Evolutionary conservation across 2,329 filamentous ascomycete species (phyloP), one percentile per base, ranked within the genome.

Genomic region (Fusarium protoensiforme): DNA sequence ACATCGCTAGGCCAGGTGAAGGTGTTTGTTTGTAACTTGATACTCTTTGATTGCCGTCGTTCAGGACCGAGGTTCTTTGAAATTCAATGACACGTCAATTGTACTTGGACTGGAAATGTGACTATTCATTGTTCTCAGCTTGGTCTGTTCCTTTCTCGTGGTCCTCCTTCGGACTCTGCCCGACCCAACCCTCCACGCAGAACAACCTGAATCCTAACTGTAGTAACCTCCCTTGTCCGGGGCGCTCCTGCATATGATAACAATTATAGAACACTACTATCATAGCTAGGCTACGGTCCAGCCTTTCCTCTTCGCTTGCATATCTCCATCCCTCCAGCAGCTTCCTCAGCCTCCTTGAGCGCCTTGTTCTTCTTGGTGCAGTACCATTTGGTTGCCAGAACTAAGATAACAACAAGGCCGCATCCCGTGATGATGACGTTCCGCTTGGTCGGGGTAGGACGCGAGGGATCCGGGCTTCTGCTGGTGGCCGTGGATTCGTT

Each of bases 381-480:
- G 36, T 74, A 76, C 70, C 73, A 79, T 38, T 73, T 78, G 1
- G 76, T 75, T 0, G 74, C 59, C 2, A 76, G 41, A 6, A 77
- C 63, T 1, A 72, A 73, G 1, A 75, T 13, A 1, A 80, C 63
- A 3, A 74, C 64, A 0, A 76, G 70, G 4, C 78, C 62, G 33
- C 79, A 80, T 0, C 79, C 79, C 2, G 62, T 31, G 3, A 80
- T 74, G 9, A 80, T 79, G 1, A 69, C 69, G 20, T 46, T 65
- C 24, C 68, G 48, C 68, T 65, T 72, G 3, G 61, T 59, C 5
- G 39, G 48, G 18, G 65, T 38, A 8, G 22, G 60, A 33, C 20
- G 43, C 13, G 66, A 61, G 3, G 66, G 38, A 9, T 38, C 58
- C 27, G 64, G 68, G 58, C 53, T 64, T 11, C 14, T n/a, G 9